Evolutionary conservation across 2,329 filamentous ascomycete genomes (phyloP).

Genomic region (Rhytidhysteron rufulum): DNA sequence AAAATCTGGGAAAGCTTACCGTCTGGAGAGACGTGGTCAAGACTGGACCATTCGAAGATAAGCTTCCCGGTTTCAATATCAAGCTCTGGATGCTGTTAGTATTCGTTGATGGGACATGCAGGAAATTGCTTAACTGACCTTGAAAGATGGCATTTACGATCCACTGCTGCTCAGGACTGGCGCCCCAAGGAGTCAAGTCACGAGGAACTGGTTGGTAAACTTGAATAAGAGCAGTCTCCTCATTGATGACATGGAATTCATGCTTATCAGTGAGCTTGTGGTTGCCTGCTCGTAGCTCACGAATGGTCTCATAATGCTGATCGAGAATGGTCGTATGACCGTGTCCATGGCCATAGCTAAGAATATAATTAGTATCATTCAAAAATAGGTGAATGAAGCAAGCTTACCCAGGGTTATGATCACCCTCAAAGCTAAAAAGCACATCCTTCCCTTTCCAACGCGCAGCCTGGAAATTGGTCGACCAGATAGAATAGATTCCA

Average conservation of each 20-base stretch:
- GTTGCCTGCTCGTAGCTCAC: slow-evolving; percentile 50
- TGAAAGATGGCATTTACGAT: slow-evolving; percentile 55
- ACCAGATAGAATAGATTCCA: slow-evolving; percentile 50
- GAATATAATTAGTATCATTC: no score
- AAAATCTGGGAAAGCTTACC: slow-evolving; percentile 26
- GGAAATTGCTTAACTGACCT: slow-evolving; percentile 28
- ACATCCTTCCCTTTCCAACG: slow-evolving; percentile 51
- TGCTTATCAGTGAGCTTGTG: slow-evolving; percentile 44
- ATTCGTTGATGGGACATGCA: background rate
- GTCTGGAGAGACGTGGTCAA: slow-evolving; percentile 26
- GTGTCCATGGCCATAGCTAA: slow-evolving; percentile 53
- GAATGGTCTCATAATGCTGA: slow-evolving; percentile 53
- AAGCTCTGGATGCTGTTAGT: slow-evolving; percentile 24
- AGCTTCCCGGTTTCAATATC: slow-evolving; percentile 36
- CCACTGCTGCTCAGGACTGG: slow-evolving; percentile 49
- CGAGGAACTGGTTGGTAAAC: slow-evolving; percentile 51
- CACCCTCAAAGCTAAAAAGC: slow-evolving; percentile 53
- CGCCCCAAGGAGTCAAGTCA: slow-evolving; percentile 40
- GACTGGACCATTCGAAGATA: slow-evolving; percentile 38
- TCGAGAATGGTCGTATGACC: slow-evolving; percentile 53
- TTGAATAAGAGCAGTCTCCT: slow-evolving; percentile 52
- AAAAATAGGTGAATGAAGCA: no score
- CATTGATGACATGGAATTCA: slow-evolving; percentile 53
- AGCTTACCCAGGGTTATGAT: slow-evolving; percentile 49
- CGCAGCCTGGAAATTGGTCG: slow-evolving; percentile 51